Conservation (phyloP, 2,329 filamentous ascomycete genomes). For the Myriangium duriaei region DNA sequence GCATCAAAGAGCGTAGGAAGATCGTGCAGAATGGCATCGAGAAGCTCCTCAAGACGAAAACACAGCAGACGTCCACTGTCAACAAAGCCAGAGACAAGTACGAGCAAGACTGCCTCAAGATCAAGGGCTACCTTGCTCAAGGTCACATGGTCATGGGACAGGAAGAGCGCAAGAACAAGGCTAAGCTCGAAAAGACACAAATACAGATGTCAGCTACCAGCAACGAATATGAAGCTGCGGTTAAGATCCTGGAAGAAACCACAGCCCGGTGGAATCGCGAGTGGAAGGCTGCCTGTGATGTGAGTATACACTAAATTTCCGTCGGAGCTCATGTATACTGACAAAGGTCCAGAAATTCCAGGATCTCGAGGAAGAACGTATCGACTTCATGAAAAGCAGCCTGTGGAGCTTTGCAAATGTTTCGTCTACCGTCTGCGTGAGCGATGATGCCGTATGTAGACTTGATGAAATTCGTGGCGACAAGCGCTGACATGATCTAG, state of each 20-base stretch:
- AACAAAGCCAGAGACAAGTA: constrained; percentile 95
- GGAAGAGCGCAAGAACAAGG: constrained; percentile 97
- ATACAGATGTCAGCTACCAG: constrained; percentile 86
- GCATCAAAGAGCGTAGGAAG: constrained; percentile 92
- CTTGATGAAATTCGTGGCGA: neutral
- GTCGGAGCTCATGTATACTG: constrained; percentile 32
- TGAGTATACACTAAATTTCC: neutral
- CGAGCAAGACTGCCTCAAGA: constrained; percentile 94
- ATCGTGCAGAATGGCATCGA: constrained; percentile 91
- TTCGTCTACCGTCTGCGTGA: constrained; percentile 92
- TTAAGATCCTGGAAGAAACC: constrained; percentile 89
- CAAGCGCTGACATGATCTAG: constrained; percentile 17
- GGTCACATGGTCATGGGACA: constrained; percentile 99
- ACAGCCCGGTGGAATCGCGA: constrained; percentile 94
- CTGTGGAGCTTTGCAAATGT: constrained; percentile 98
- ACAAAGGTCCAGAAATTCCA: constrained; percentile 60
- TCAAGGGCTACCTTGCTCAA: constrained; percentile 95
- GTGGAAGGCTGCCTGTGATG: constrained; percentile 87
- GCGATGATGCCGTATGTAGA: constrained; percentile 63
- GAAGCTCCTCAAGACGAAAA: constrained; percentile 84
- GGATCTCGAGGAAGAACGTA: constrained; percentile 89
- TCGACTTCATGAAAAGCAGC: constrained; percentile 96
- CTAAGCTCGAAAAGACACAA: constrained; percentile 96
- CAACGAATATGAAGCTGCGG: constrained; percentile 81
- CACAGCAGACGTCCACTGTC: constrained; percentile 77